Evolutionary conservation across 2,329 filamentous ascomycete genomes (phyloP), one percentile per base, ranked within the genome.

Genomic region (Diaporthe sp.): DNA sequence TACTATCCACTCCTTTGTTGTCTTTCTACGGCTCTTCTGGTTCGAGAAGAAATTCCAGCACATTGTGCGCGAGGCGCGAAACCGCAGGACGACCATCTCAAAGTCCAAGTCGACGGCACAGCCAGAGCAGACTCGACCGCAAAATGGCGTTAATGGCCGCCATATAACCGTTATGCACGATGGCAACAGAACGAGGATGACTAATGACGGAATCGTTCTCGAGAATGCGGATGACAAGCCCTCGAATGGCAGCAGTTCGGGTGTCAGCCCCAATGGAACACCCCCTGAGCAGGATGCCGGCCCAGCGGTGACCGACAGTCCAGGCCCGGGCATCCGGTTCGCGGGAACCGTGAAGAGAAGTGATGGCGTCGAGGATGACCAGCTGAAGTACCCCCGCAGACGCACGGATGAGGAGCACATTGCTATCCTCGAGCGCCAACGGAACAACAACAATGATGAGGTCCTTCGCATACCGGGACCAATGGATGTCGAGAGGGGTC

Each of bases 1-100:
- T 76, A 92, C 94, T 61, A 92, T 98, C 79, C 92, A 97, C 80
- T 91, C 94, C 2, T 93, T 91, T 58, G 95, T 99, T 58, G 97
- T 99, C 10, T 96, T 98, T 79, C 89, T 98, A 19, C 93, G 97
- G 35, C 87, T 99, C 2, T 98, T 98, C 84, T 99, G 96, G 96
- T 99, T 99, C 82, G 96, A 99, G 84, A 98, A 97, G 83, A 91
- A 96, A 10, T 98, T 99, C 81, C 94, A 97, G 81, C 89, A 94
- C 79, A 90, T 98, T 77, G 95, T 94, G 19, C 89, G 88, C 45
- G 94, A 97, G 79, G 92, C 94, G 1, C 90, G 91, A 72, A 87
- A 85, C 57, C 86, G 92, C 71, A 91, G 96, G 71, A 88, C 89
- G 71, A 93, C 89, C 47, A 83, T 92, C n/a, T 86, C 88, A 84